Conservation (phyloP, 257 asterid species). For the Striga asiatica region DNA sequence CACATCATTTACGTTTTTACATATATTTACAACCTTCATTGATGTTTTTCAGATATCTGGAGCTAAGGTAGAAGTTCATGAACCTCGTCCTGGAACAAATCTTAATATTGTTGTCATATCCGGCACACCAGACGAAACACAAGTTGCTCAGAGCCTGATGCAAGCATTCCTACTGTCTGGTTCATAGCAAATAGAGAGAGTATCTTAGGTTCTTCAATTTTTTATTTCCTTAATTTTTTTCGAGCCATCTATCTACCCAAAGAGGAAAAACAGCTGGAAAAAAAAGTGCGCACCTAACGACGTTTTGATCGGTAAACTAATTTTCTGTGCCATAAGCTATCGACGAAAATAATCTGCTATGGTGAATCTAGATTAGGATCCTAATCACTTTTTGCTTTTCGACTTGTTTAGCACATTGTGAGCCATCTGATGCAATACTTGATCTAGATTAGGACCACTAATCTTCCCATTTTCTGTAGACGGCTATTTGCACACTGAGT, state of each 20-base stretch:
- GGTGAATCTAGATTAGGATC: conserved; percentile 5
- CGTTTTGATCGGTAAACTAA: too few relatives aligned
- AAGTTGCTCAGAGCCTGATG: conserved; percentile 74
- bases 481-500: too few relatives aligned
- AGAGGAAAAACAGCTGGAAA: too few relatives aligned
- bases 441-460: too few relatives aligned
- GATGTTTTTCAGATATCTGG: conserved; percentile 55
- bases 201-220: too few relatives aligned
- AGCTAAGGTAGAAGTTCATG: conserved; percentile 49
- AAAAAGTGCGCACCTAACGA: too few relatives aligned
- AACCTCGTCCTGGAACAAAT: conserved; percentile 42
- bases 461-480: not conserved
- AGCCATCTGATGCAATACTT: too few relatives aligned
- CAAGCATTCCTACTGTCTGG: conserved; percentile 57
- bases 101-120: conserved; percentile 44
- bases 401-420: too few relatives aligned
- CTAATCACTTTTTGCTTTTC: not conserved
- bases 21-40: not conserved
- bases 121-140: conserved; percentile 65
- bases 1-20: too few relatives aligned
- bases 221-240: not conserved
- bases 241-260: not conserved
- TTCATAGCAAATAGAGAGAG: conserved; percentile 18
- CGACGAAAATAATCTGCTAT: not conserved
- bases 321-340: too few relatives aligned